Evolutionary conservation across 1,139 yeast genomes (phyloP).

Genomic region (Suhomyces bokatorum): DNA sequence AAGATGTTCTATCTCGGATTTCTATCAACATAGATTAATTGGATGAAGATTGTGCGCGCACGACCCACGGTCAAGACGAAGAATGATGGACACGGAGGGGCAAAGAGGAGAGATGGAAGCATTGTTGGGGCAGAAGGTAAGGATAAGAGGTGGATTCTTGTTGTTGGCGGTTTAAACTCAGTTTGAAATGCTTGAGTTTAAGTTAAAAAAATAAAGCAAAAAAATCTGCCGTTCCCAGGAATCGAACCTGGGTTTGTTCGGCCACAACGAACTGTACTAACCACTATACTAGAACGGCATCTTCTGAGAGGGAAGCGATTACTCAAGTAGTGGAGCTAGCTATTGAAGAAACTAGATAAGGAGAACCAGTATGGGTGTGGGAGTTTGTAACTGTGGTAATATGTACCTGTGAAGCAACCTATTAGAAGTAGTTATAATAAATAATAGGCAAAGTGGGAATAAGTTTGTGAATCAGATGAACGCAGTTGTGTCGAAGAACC

Average conservation of each 20-base stretch:
- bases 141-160: neutral
- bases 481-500: no score
- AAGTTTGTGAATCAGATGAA: no score
- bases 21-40: slow-evolving; percentile 2
- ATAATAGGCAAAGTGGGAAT: no score
- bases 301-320: neutral
- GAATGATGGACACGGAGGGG: no score
- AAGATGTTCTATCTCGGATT: neutral
- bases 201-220: slow-evolving; percentile 10
- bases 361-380: no score
- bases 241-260: slow-evolving; percentile 49
- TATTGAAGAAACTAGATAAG: no score
- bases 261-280: slow-evolving; percentile 49
- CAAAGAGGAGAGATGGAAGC: no score
- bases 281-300: slow-evolving; percentile 48
- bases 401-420: no score
- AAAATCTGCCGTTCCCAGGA: slow-evolving; percentile 44
- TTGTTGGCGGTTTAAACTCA: neutral
- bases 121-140: neutral
- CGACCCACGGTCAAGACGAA: slow-evolving; percentile 3
- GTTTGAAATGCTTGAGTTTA: no score
- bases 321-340: neutral
- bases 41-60: slow-evolving; percentile 7
- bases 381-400: no score
- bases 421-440: no score